Evolutionary conservation across 225 moss, liverwort and hornwort genomes (phyloP), one percentile per base, ranked within the genome.

Genomic region (Polytrichum commune): DNA sequence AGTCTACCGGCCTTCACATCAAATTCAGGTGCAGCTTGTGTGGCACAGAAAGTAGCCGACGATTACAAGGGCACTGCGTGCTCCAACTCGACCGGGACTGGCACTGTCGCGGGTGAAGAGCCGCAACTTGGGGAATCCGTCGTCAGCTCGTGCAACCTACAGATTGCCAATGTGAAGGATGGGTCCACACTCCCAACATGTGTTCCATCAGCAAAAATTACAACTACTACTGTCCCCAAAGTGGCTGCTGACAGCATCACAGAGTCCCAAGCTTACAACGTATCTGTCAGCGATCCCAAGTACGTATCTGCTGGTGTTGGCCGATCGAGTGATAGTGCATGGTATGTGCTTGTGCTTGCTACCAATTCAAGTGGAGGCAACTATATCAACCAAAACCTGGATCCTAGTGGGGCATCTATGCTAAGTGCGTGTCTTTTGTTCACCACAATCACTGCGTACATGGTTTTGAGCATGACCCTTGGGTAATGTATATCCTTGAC

Each of bases 281-380:
- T 22, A 8, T 63, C 5, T 0, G 18, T 94, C 22, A 94, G 84
- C 8, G 83, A 82, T 61, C 74, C 80, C 32, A 78, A 75, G 27
- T 94, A 71, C 19, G 85, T 82, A 0, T 83, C 92, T 0, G 94
- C 83, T 0, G 94, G 92, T 7, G 85, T 85, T 5, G 92, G 90
- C 29, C 46, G 46, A 13, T 86, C 85, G 2, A 76, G 76, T 4
- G 79, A 84, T 0, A 85, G 85, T 22, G 69, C 74, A 19, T 94
- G 94, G 94, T 92, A 76, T 46, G 90, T 86, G 61, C 46, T 92
- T 53, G 82, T 84, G 30, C 80, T 92, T 2, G 92, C 77, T 5
- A 89, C 89, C 4, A 84, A 88, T 19, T 20, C 79, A 19, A 79
- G 83, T 10, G 87, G 69, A 0, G 92, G 92, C 19, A 86, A 86